Evolutionary conservation across 2,329 filamentous ascomycete genomes (phyloP).

Genomic region (Xylariales sp.): DNA sequence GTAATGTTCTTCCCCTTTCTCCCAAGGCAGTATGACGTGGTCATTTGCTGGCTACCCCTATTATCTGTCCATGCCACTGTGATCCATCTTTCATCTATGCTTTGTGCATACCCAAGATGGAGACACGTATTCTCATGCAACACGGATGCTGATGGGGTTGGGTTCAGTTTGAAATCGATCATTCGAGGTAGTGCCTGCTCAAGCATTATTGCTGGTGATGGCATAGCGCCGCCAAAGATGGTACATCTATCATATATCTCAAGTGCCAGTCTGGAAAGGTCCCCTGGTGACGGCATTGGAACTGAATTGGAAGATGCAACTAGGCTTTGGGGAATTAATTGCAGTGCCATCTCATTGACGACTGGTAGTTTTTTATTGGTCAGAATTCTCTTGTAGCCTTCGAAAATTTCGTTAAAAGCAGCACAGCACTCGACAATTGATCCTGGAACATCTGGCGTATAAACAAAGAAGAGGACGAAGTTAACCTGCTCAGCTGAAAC

Average conservation of each 20-base stretch:
- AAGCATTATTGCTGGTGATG: constrained; percentile 77
- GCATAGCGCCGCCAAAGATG: constrained; percentile 65
- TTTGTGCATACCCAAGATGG: constrained; percentile 82
- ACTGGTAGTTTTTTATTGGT: constrained; percentile 60
- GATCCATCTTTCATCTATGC: constrained; percentile 81
- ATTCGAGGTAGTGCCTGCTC: constrained; percentile 75
- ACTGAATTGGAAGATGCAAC: constrained; percentile 72
- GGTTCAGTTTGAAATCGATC: constrained; percentile 79
- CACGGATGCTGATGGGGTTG: constrained; percentile 76
- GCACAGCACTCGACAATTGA: constrained; percentile 77
- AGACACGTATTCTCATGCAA: constrained; percentile 83
- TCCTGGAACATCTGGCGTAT: constrained; percentile 70
- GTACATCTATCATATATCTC: constrained; percentile 83
- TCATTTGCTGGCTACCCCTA: constrained; percentile 77
- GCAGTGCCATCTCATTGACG: constrained; percentile 77
- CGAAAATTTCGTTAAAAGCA: constrained; percentile 78
- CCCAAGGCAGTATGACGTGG: constrained; percentile 77
- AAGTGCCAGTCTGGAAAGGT: constrained; percentile 73
- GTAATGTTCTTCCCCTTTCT: constrained; percentile 65
- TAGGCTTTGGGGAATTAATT: constrained; percentile 77
- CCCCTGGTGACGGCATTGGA: constrained; percentile 69
- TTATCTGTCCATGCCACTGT: constrained; percentile 85
- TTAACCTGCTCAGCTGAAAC: constrained; percentile 63
- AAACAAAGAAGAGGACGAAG: constrained; percentile 81
- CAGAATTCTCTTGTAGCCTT: constrained; percentile 67